Evolutionary conservation across 2,329 filamentous ascomycete genomes (phyloP), one percentile per base, ranked within the genome.

Genomic region (Venturiaceae sp.): DNA sequence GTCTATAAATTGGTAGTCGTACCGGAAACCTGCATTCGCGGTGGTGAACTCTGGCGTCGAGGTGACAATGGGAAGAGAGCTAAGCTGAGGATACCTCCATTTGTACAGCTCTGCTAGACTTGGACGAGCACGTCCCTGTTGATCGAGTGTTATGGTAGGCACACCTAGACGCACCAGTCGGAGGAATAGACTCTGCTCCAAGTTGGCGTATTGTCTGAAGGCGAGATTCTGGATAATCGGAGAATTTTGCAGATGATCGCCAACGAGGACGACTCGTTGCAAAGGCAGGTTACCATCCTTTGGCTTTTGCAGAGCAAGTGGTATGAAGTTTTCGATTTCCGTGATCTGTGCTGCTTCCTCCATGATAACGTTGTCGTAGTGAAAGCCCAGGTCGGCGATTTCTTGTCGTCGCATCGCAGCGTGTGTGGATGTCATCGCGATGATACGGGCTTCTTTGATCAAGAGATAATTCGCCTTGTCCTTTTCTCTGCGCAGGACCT

Each of bases 401-500:
- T 97, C 92, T 62, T 90, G 85, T 62, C 92, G 81, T 61, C 91
- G 85, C 81, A 99, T 99, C 1, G 94, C 94, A 4, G 94, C 95
- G 71, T 99, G 94, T 0, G 95, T 99, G 3, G 92, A 95, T 19
- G 94, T 99, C 95, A 99, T 99, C 60, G 94, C 95, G 63, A 99
- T 87, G 62, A 99, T 94, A 36, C 94, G 86, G n/a, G 95, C 95
- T 73, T 97, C 92, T 66, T 91, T 96, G 5, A 91, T 87, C 34
- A 99, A 82, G 5, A 99, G 83, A 68, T 99, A 99, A 71, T 97
- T 97, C 55, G 92, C 88, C 75, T 95, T 96, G 70, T 99, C 94
- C 36, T 88, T 85, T 63, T 92, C 88, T 58, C 87, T 86, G 55
- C 91, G 85, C 58, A 99, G 75, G 55, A 99, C 92, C 74, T 99